A percentile compares a stretch with the other conserved stretches of the same genome.
phyloP scores from a whole-genome alignment of 441 rosid species.

The Breynia disticha region DNA sequence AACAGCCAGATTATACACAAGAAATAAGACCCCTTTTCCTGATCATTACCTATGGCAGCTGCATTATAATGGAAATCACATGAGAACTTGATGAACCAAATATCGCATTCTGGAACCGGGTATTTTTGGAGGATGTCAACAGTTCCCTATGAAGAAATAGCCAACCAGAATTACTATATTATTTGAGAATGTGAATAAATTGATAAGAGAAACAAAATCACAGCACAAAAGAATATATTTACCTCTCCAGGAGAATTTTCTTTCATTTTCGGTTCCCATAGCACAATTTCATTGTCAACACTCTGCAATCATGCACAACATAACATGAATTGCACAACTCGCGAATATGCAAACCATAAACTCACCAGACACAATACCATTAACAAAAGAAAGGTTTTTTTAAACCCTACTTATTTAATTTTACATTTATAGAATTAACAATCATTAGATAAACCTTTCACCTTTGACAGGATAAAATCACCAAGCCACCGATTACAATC shows the following conservation, averaged over 20 bases:
- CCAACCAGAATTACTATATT: background rate
- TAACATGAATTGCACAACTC: background rate
- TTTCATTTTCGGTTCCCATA: constrained; percentile 95
- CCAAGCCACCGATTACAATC: constrained; percentile 98
- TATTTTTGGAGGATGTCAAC: constrained; percentile 84
- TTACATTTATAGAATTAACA: constrained; percentile 6
- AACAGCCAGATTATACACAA: background rate
- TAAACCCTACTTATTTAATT: background rate
- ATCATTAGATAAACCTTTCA: constrained; percentile 13
- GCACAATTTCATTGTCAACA: constrained; percentile 85
- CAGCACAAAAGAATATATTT: constrained; percentile 1
- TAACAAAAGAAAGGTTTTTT: background rate
- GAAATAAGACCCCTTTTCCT: background rate
- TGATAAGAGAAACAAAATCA: background rate
- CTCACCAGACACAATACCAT: background rate
- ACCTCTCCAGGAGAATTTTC: constrained; percentile 99
- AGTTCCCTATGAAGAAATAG: constrained; percentile 38
- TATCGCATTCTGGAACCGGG: constrained; percentile 89
- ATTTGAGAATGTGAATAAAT: background rate
- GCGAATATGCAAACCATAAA: background rate
- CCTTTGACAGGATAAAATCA: constrained; percentile 90
- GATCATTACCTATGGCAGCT: constrained; percentile 62
- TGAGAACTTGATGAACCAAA: constrained; percentile 97
- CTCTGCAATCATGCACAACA: constrained; percentile 40
- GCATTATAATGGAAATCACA: constrained; percentile 71